Conservation (phyloP, 306 rosid species). For the Canavalia ensiformis region DNA sequence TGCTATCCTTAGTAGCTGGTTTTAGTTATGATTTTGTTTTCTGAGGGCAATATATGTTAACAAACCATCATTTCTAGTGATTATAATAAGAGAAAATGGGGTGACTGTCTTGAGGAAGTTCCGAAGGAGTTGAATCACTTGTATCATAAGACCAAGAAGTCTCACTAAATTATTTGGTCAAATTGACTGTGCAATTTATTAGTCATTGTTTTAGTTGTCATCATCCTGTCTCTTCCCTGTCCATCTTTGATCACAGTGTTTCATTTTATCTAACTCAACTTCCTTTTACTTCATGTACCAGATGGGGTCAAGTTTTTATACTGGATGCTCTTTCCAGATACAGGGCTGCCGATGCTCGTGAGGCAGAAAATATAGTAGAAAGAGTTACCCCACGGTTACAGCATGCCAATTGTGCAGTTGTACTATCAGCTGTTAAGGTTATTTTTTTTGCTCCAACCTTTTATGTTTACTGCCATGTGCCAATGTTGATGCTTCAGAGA, state of each 20-base stretch:
- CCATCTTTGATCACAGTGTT: constrained; percentile 31
- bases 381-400: constrained; percentile 98
- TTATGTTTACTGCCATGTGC: constrained; percentile 10
- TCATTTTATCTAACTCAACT: constrained; percentile 40
- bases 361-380: constrained; percentile 98
- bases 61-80: constrained; percentile 10
- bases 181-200: constrained; percentile 27
- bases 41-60: constrained; percentile 4
- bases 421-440: constrained; percentile 98
- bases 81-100: constrained; percentile 18
- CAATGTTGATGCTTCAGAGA: constrained; percentile 35
- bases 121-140: neutral
- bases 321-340: constrained; percentile 97
- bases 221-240: constrained; percentile 6
- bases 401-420: constrained; percentile 99
- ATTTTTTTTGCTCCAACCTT: constrained; percentile 28
- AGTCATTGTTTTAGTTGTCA: constrained; percentile 31
- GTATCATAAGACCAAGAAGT: constrained; percentile 19
- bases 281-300: constrained; percentile 48
- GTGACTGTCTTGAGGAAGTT: neutral
- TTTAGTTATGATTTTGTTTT: constrained; percentile 38
- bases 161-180: constrained; percentile 27
- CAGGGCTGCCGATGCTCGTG: constrained; percentile 97
- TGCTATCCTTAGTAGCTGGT: constrained; percentile 16
- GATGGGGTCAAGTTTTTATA: constrained; percentile 99